Evolutionary conservation across 108 stramenopile genomes (phyloP), one percentile per base, ranked within the genome.

Genomic region (Cyclotella cryptica): DNA sequence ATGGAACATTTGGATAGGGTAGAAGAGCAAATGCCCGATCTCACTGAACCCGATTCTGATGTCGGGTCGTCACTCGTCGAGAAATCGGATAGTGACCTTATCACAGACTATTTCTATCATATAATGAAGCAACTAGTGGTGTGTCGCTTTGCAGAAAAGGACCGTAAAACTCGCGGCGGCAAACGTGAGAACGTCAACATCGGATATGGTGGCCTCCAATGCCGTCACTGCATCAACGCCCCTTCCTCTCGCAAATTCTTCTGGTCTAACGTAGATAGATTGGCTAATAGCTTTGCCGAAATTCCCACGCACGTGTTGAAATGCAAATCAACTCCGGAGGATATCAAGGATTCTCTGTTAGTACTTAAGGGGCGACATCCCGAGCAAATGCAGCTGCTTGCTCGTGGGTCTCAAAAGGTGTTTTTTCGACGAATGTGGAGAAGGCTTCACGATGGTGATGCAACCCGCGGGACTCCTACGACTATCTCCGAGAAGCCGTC

Each of bases 271-370:
- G 95, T 96, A 5, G 93, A 96, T 73, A 84, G 92, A 29, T 69
- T 96, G 45, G 89, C 95, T 1, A 96, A 96, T 66, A 93, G 92
- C 69, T 96, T 96, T 80, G 92, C 95, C 1, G 95, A 96, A 71
- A 96, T 96, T 71, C 93, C 95, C 28, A 87, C 85, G 15, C 95
- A 96, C 68, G 78, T 96, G 26, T 68, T 96, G 26, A 92, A 93
- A 73, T 96, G 95, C 68, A 84, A 88, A 39, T 79, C 74, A 18
- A 92, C 90, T 76, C 91, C 95, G 0, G 77, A 74, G 35, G 80
- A 87, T 52, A 85, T 84, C 11, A 91, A 89, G 64, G 85, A 89
- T 70, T 91, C 95, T 42, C 71, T 96, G 54, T 39, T 83, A 28
- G 74, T 82, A 44, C 82, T 96, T 61, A 96, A 96, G 70, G 69